phyloP scores from a whole-genome alignment of 371 early-diverging fungal genomes.

The Mucor piriformis region DNA sequence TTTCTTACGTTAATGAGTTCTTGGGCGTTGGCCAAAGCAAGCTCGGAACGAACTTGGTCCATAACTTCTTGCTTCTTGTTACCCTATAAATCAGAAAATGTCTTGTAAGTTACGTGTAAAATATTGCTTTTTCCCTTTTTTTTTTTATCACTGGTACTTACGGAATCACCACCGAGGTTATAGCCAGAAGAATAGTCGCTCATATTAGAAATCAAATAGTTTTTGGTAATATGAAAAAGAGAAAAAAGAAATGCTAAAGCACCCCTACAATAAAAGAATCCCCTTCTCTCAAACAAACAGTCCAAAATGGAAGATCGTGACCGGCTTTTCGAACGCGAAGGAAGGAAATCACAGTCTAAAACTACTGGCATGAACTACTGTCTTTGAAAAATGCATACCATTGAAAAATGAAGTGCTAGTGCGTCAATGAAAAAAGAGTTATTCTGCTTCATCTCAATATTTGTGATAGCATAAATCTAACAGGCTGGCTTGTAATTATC shows the following conservation, averaged over 20 bases:
- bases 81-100: constrained; percentile 29
- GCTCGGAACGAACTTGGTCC: constrained; percentile 82
- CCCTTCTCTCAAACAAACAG: constrained; percentile 17
- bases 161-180: constrained; percentile 39
- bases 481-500: no score
- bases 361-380: background rate
- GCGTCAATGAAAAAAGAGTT: no score
- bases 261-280: constrained; percentile 23
- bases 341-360: constrained; percentile 1
- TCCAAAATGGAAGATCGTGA: constrained; percentile 6
- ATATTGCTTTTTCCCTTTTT: background rate
- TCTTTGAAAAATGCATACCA: background rate
- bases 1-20: constrained; percentile 77
- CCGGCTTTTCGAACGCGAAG: constrained; percentile 1
- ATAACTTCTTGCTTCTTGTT: constrained; percentile 83
- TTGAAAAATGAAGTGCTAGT: background rate
- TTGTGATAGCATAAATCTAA: no score
- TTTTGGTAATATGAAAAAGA: background rate
- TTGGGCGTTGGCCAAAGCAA: constrained; percentile 87
- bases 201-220: constrained; percentile 23
- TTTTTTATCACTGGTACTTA: constrained; percentile 11
- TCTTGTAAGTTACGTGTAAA: background rate
- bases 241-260: constrained; percentile 13
- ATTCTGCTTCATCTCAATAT: no score
- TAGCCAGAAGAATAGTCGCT: constrained; percentile 47